These are phyloP conservation scores for Schwanniomyces yamadae DNA, from an alignment of 805 yeast species.

Conservation along the genomic window DNA sequence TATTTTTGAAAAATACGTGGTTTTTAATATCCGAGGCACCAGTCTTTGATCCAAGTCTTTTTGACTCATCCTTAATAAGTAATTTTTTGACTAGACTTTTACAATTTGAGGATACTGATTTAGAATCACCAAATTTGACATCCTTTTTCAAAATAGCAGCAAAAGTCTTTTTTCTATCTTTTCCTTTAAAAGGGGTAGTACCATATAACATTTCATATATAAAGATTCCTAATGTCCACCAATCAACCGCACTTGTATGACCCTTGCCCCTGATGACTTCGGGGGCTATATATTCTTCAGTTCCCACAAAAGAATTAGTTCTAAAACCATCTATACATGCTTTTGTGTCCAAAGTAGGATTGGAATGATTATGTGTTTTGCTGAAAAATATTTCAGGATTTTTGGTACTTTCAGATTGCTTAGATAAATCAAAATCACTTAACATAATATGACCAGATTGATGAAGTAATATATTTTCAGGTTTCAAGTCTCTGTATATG, in stretches of 20 bases:
- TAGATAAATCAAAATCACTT: conserved; percentile 92
- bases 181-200: conserved; percentile 94
- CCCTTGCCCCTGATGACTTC: conserved; percentile 97
- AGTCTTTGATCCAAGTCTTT: conserved; percentile 83
- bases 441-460: conserved; percentile 98
- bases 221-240: conserved; percentile 98
- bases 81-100: conserved; percentile 77
- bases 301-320: conserved; percentile 97
- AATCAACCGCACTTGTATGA: conserved; percentile 96
- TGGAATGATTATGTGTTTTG: conserved; percentile 28
- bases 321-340: conserved; percentile 94
- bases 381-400: conserved; percentile 64
- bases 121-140: conserved; percentile 71
- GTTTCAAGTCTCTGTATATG: conserved; percentile 93
- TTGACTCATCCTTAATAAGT: conserved; percentile 82
- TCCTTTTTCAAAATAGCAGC: conserved; percentile 83
- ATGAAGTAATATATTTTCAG: conserved; percentile 91
- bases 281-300: conserved; percentile 98
- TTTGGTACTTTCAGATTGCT: conserved; percentile 76
- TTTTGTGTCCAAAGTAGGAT: conserved; percentile 82
- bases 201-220: conserved; percentile 94
- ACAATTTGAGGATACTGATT: conserved; percentile 69
- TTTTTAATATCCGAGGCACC: conserved; percentile 95
- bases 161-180: conserved; percentile 84
- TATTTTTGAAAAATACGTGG: conserved; percentile 86